These are phyloP conservation scores for Agaricus subrufescens DNA, from an alignment of 768 basidiomycete genomes.

Conservation along the genomic window DNA sequence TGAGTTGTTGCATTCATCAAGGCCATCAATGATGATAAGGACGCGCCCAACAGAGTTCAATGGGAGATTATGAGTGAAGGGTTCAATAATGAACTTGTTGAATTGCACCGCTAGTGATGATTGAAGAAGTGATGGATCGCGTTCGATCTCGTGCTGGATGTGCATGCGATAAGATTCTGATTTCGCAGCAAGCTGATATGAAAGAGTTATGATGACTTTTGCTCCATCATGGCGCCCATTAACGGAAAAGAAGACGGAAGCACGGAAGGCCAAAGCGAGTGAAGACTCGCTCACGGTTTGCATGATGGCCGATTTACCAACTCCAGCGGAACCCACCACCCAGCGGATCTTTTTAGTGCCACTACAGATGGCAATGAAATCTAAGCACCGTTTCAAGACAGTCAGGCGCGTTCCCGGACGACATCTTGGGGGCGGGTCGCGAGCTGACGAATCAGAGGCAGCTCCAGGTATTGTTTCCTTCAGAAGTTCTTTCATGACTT, in stretches of 20 bases:
- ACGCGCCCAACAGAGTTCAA: background rate
- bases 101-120: background rate
- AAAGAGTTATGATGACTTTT: conserved; percentile 10
- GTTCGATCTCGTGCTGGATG: too few species aligned
- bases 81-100: background rate
- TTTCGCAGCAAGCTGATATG: background rate
- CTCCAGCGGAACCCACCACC: too few species aligned
- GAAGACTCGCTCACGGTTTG: background rate
- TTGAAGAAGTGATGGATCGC: background rate
- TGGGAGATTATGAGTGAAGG: background rate
- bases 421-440: too few species aligned
- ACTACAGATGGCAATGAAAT: too few species aligned
- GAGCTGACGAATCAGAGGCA: too few species aligned
- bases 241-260: background rate
- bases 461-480: too few species aligned
- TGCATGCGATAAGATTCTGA: background rate
- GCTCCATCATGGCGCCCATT: background rate
- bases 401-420: too few species aligned
- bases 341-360: too few species aligned
- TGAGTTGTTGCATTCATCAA: background rate
- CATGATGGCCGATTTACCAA: background rate
- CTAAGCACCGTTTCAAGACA: too few species aligned
- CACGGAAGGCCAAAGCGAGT: background rate
- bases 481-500: too few species aligned
- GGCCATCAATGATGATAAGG: background rate